Evolutionary conservation across 257 asterid species (phyloP).

Genomic region (Anisodus acutangulus): DNA sequence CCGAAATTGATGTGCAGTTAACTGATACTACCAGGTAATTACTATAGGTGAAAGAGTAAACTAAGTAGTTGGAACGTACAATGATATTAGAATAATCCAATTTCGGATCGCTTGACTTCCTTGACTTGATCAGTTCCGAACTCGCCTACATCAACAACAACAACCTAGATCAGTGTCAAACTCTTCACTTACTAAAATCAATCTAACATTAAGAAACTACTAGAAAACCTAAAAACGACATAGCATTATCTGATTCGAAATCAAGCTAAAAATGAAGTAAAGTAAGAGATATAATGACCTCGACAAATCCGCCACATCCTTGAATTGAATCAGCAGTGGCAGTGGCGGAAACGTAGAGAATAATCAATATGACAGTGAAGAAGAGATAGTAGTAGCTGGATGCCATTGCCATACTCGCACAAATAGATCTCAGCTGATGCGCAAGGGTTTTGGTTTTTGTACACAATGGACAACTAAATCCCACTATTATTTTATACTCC

Average conservation of each 20-base stretch:
- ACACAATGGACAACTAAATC: too few relatives aligned
- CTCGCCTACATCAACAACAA: slow-evolving; percentile 59
- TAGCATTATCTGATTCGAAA: background rate
- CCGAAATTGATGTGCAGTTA: background rate
- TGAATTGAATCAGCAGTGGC: slow-evolving; percentile 70
- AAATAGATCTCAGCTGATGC: background rate
- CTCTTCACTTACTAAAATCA: background rate
- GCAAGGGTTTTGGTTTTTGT: background rate
- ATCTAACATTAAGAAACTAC: background rate
- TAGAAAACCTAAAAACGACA: background rate
- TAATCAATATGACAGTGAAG: background rate
- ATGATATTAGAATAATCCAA: slow-evolving; percentile 89
- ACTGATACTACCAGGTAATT: background rate
- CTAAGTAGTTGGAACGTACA: slow-evolving; percentile 42
- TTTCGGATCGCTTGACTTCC: slow-evolving; percentile 71
- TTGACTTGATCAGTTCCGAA: slow-evolving; percentile 73
- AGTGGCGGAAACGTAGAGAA: slow-evolving; percentile 5
- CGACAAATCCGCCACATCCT: slow-evolving; percentile 98
- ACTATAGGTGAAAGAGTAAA: background rate
- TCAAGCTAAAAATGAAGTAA: background rate
- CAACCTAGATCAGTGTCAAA: too few relatives aligned
- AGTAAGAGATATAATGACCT: slow-evolving; percentile 45
- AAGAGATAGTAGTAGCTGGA: background rate
- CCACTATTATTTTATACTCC: too few relatives aligned
- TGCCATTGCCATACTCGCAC: slow-evolving; percentile 11